Base-by-base conservation (phyloP, 257 asterid species). In the Pogostemon cablin region DNA sequence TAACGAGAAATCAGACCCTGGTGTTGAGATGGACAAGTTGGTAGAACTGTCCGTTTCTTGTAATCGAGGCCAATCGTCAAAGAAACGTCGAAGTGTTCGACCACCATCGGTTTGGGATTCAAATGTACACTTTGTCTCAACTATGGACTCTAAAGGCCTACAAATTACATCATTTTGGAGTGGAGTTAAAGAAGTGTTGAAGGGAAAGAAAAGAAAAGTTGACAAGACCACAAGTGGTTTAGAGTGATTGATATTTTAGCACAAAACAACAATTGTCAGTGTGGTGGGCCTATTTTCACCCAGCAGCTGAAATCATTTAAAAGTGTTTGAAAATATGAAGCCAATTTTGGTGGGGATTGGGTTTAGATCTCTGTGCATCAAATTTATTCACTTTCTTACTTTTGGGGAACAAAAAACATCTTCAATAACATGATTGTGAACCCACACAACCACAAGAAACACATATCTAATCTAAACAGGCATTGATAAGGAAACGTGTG, bases 1-100 rank as follows among this genome's bases (percentile, higher is more conserved):
- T 5, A 91, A 57, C 7, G 95, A 84, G 79, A 91, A 84, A 55
- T 91, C 96, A 0, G 90, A 85, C 3, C 78, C 74, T 0, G 87
- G 74, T 61, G 78, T 77, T 0, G 93, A 82, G 46, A 91, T 85
- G 6, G 95, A 86, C 84, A 91, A 81, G 69, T 72, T 79, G 10
- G 96, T 84, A 2, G 87, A 67, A 38, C 73, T 64, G 4, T 81
- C 81, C 4, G 76, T 43, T 5, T 83, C 82, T 6, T 84, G 77
- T 2, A 80, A 77, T 54, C 80, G 77, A 6, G 96, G 93, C 97
- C 96, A 91, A 49, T 87, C 98, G 47, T 91, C 95, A 38, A 91
- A 86, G 84, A 91, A 91, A 72, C 55, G 91, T 6, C 90, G 78
- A 40, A 91, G 96, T 5, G 77, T 81, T 55, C 79, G 91, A 5